phyloP scores from a whole-genome alignment of 345 rosid genomes.

The Eucalyptus brandiana region DNA sequence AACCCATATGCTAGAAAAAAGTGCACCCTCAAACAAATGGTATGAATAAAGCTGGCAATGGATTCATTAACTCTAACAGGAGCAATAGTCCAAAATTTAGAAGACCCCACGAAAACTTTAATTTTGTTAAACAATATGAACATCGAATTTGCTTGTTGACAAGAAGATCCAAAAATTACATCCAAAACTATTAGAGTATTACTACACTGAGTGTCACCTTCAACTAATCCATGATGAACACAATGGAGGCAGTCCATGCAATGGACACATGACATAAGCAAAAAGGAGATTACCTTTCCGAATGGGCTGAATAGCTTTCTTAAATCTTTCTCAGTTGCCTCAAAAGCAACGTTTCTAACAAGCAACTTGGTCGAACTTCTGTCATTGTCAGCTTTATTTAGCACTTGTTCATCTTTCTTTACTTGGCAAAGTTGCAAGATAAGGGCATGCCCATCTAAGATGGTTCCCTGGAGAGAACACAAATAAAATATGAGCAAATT shows the following conservation, averaged over 20 bases:
- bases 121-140: not conserved
- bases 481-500: not conserved
- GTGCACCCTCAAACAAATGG: not conserved
- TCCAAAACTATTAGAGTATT: not conserved
- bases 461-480: conserved; percentile 46
- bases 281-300: conserved; percentile 58
- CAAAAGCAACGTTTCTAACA: conserved; percentile 87
- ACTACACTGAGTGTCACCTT: not conserved
- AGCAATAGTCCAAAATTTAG: not conserved
- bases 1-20: not conserved
- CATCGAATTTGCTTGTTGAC: not conserved
- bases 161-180: not conserved
- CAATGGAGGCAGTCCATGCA: not conserved
- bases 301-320: conserved; percentile 86
- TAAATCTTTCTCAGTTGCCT: conserved; percentile 87
- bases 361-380: conserved; percentile 68
- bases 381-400: conserved; percentile 45
- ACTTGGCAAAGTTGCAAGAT: conserved; percentile 68
- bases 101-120: not conserved
- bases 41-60: not conserved
- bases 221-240: not conserved
- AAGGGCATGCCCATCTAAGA: conserved; percentile 92
- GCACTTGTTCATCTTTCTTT: conserved; percentile 48
- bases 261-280: not conserved
- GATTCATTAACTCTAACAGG: not conserved